Percentiles rank a stretch among this genome's conserved stretches.
Evolutionary conservation across 2,329 filamentous ascomycete species (phyloP).

Genomic region (Hypocrella siamensis): DNA sequence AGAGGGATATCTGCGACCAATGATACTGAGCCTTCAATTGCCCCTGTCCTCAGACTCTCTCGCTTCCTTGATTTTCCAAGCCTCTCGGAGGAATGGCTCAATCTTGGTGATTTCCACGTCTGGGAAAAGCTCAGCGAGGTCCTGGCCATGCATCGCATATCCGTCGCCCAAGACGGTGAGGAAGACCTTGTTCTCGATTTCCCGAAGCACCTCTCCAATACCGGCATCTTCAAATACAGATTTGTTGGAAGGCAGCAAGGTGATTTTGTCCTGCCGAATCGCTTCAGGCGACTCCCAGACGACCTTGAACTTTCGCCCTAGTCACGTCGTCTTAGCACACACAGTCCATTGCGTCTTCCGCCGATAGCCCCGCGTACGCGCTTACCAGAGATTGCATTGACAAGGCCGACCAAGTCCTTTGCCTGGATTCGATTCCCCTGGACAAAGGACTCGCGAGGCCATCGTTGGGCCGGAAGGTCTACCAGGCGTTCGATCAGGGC

Average conservation of each 20-base stretch:
- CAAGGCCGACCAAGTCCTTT: not conserved
- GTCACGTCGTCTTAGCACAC: not conserved
- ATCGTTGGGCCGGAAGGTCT: not conserved
- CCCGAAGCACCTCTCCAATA: not conserved
- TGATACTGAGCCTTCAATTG: no score
- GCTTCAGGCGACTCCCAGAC: not conserved
- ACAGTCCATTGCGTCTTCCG: not conserved
- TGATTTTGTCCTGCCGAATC: not conserved
- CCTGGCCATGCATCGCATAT: not conserved
- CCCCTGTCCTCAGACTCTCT: no score
- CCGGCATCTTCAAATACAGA: not conserved
- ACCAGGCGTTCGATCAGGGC: not conserved
- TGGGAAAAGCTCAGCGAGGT: not conserved
- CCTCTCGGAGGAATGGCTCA: not conserved
- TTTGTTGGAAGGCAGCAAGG: not conserved
- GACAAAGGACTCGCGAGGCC: not conserved
- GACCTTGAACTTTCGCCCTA: not conserved
- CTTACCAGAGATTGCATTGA: not conserved
- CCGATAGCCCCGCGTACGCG: not conserved
- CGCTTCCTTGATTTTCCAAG: not conserved
- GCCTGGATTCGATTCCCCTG: not conserved
- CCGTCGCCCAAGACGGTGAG: not conserved
- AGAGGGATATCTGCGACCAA: no score
- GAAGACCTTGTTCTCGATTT: not conserved
- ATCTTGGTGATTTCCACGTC: not conserved